Evolutionary conservation across 768 basidiomycete genomes (phyloP).

Genomic region (Lanmaoa pseudosensibilis): DNA sequence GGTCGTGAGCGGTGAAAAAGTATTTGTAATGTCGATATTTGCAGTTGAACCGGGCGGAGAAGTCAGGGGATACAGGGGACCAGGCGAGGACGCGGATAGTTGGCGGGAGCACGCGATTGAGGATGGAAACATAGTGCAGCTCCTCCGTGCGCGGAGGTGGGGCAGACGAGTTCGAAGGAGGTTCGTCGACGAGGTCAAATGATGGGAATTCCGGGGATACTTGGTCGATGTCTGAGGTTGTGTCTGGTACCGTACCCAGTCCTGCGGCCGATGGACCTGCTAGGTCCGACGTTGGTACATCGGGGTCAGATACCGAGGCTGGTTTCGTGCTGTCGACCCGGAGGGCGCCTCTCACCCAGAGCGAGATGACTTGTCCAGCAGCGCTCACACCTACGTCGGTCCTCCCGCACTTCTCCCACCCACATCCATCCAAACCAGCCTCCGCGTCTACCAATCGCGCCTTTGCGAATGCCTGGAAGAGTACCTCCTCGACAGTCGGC

Average conservation of each 20-base stretch:
- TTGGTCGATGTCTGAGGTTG: constrained; percentile 8
- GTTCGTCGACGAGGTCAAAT: constrained; percentile 40
- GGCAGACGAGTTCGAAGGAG: constrained; percentile 35
- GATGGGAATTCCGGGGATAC: constrained; percentile 17
- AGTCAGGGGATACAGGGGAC: constrained; percentile 78
- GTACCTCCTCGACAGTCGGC: constrained; percentile 87
- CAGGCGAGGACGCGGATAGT: constrained; percentile 92
- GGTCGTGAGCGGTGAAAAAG: constrained; percentile 73
- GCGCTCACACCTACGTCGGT: constrained; percentile 96
- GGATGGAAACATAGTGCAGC: constrained; percentile 71
- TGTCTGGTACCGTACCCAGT: background rate
- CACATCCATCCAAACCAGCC: constrained; percentile 79
- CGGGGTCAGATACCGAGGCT: background rate
- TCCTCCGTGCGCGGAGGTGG: constrained; percentile 43
- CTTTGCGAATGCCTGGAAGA: constrained; percentile 78
- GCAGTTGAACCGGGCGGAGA: constrained; percentile 91
- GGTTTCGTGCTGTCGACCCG: constrained; percentile 10
- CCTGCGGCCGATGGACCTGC: background rate
- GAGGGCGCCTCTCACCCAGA: constrained; percentile 83
- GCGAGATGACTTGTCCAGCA: constrained; percentile 87
- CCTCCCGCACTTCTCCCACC: constrained; percentile 88
- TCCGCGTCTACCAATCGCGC: constrained; percentile 74
- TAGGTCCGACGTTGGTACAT: constrained; percentile 13
- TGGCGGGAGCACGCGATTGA: constrained; percentile 86
- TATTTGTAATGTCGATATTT: constrained; percentile 94